phyloP scores from a whole-genome alignment of 805 yeast species.

The Blastobotrys robertii region DNA sequence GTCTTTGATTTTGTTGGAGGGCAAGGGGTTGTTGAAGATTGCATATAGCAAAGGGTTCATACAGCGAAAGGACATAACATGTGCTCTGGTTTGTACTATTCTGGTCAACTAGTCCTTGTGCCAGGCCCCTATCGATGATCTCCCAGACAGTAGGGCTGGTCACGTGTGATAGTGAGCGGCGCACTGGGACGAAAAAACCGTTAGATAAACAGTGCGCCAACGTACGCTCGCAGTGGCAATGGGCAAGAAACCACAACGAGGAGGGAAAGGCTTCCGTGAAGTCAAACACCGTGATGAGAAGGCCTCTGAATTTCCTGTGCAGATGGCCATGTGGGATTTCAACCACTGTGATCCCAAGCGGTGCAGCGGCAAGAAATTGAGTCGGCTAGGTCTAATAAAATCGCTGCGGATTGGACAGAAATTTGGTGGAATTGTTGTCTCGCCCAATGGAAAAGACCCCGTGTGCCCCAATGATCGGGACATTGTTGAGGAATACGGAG shows the following conservation, averaged over 20 bases:
- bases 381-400: constrained; percentile 74
- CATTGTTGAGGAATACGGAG: constrained; percentile 70
- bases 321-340: constrained; percentile 95
- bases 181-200: too few species aligned
- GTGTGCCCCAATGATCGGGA: constrained; percentile 82
- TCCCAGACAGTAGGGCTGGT: too few species aligned
- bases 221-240: too few species aligned
- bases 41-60: constrained; percentile 57
- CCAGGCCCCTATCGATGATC: too few species aligned
- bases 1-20: constrained; percentile 20
- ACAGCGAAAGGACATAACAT: neutral
- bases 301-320: constrained; percentile 53
- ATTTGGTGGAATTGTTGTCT: constrained; percentile 80
- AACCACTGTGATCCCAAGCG: constrained; percentile 98
- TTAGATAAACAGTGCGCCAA: too few species aligned
- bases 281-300: constrained; percentile 8
- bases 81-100: neutral
- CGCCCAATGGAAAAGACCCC: constrained; percentile 84
- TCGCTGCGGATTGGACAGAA: constrained; percentile 85
- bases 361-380: constrained; percentile 91
- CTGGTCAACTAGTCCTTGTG: too few species aligned
- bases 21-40: constrained; percentile 55
- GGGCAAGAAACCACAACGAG: neutral
- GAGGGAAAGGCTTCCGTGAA: constrained; percentile 5
- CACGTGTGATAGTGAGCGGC: too few species aligned